These are phyloP conservation scores for Zygoascus flipseniorum DNA, from an alignment of 805 yeast species.

Conservation along the genomic window DNA sequence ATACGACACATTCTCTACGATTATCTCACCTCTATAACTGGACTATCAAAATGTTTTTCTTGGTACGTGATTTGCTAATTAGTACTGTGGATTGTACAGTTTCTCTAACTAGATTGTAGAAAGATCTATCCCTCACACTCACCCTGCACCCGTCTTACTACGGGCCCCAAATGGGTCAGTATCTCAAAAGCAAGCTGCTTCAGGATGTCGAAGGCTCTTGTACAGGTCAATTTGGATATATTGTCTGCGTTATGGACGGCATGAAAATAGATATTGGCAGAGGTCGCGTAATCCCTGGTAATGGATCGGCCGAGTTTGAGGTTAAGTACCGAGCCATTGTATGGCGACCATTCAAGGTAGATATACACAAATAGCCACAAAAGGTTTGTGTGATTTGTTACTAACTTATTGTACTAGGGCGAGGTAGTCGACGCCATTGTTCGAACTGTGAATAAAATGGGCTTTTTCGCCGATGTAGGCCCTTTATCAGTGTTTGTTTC, in stretches of 20 bases:
- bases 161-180: slow-evolving; percentile 97
- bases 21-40: not conserved
- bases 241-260: slow-evolving; percentile 90
- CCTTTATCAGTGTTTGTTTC: slow-evolving; percentile 92
- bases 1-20: not conserved
- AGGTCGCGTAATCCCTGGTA: slow-evolving; percentile 83
- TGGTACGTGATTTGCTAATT: slow-evolving; percentile 2
- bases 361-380: not conserved
- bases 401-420: slow-evolving; percentile 36
- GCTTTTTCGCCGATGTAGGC: slow-evolving; percentile 96
- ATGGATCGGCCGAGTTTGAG: slow-evolving; percentile 93
- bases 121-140: slow-evolving; percentile 83
- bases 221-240: slow-evolving; percentile 97
- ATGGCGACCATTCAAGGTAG: slow-evolving; percentile 86
- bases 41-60: slow-evolving; percentile 2
- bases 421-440: slow-evolving; percentile 98
- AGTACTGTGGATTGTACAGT: not conserved
- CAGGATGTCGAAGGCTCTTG: slow-evolving; percentile 98
- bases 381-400: not conserved
- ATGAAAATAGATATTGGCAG: slow-evolving; percentile 92
- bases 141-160: slow-evolving; percentile 96
- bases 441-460: slow-evolving; percentile 88
- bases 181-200: slow-evolving; percentile 75
- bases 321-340: slow-evolving; percentile 95
- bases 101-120: slow-evolving; percentile 29